Percentiles rank a stretch among this genome's conserved stretches.
These are phyloP conservation scores for Nematodospora valgi DNA, from an alignment of 805 yeast species.

Conservation along the genomic window DNA sequence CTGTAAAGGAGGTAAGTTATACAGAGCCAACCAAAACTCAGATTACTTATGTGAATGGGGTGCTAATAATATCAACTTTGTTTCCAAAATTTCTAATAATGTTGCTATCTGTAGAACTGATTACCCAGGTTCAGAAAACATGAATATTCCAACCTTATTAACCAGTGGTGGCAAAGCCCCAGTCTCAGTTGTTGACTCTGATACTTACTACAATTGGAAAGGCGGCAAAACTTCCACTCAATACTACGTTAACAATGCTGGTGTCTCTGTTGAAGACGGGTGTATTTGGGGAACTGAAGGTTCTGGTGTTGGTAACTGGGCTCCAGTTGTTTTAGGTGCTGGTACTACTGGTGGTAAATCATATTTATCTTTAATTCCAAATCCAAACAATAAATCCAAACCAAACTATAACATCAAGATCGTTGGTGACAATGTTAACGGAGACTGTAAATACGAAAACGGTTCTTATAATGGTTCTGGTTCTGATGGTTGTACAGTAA, in stretches of 20 bases:
- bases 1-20: conserved; percentile 81
- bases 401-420: conserved; percentile 61
- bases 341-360: conserved; percentile 69
- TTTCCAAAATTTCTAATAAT: conserved; percentile 54
- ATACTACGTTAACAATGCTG: conserved; percentile 96
- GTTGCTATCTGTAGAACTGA: conserved; percentile 97
- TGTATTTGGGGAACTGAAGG: conserved; percentile 89
- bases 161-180: conserved; percentile 62
- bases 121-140: conserved; percentile 98
- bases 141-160: conserved; percentile 90
- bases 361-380: conserved; percentile 88
- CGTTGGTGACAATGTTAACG: conserved; percentile 53
- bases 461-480: conserved; percentile 69
- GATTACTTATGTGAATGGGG: conserved; percentile 89
- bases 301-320: conserved; percentile 94
- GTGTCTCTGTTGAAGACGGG: conserved; percentile 85
- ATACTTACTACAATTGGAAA: conserved; percentile 74
- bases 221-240: conserved; percentile 87
- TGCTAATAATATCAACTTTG: conserved; percentile 62
- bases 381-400: conserved; percentile 78
- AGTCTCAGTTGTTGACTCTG: conserved; percentile 77
- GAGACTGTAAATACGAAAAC: conserved; percentile 75
- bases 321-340: conserved; percentile 93
- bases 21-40: conserved; percentile 66
- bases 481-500: conserved; percentile 77